phyloP scores from a whole-genome alignment of 2,329 filamentous ascomycete genomes.

The Rhynchosporium agropyri region DNA sequence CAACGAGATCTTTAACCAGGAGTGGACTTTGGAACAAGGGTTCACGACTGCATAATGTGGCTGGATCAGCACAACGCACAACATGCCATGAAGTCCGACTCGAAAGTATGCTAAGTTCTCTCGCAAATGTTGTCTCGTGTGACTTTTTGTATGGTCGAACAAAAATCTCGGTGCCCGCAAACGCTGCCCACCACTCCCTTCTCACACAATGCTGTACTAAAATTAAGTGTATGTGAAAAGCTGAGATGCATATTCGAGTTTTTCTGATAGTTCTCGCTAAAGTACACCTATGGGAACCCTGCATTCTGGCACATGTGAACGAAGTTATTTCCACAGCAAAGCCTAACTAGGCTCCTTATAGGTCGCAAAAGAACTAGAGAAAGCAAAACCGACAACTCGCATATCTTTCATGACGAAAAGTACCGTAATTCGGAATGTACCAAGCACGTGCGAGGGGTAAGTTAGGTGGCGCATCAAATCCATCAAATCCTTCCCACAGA shows the following conservation, averaged over 20 bases:
- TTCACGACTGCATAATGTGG: neutral
- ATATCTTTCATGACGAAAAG: neutral
- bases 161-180: neutral
- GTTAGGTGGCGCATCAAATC: conserved; percentile 18
- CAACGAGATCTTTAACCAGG: neutral
- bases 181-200: neutral
- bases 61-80: conserved; percentile 15
- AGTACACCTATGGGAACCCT: neutral
- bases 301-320: conserved; percentile 11
- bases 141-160: neutral
- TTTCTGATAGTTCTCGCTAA: too few relatives aligned
- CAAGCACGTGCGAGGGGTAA: neutral
- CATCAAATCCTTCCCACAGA: conserved; percentile 12
- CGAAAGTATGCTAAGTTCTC: neutral
- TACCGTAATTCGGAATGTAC: too few relatives aligned
- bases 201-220: conserved; percentile 11
- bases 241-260: neutral
- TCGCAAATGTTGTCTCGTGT: neutral
- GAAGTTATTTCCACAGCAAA: conserved; percentile 1
- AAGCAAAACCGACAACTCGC: conserved; percentile 7
- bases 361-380: neutral
- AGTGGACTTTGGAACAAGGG: conserved; percentile 16
- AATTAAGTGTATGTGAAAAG: neutral
- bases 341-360: conserved; percentile 16
- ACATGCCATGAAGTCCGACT: neutral